Evolutionary conservation across 106 monocot species (phyloP), one percentile per base, ranked within the genome.

Genomic region (Apostasia ramifera): DNA sequence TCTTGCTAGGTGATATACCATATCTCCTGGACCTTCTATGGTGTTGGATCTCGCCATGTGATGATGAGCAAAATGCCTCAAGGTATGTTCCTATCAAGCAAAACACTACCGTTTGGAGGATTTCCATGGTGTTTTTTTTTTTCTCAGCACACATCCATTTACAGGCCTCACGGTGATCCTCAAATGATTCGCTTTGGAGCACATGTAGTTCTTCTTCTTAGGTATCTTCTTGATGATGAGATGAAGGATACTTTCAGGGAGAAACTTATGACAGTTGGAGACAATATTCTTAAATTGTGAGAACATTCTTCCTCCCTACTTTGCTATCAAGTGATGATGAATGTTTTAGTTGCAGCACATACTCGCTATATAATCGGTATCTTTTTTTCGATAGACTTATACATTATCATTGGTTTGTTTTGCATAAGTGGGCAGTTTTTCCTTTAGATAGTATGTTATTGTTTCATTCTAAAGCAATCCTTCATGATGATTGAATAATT

Each of bases 101-200:
- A 44, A 15, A 5, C 6, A 2, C 40, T 44, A 7, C 4, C 8
- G 15, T 44, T 15, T 4, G 54, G 13, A 15, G 46, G 66, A 9
- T 26, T 47, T 37, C 12, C 14, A 38, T 48, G 56, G 40, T 69
- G 3, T 12, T 39, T 3, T 55, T 51, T 3, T 52, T 3, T 56
- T 40, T 47, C 38, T 74, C n/a, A 64, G 57, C 70, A 3, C 0
- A 63, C 56, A 52, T 57, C 51, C 15, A 45, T 78, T 62, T 74
- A 63, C 74, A 98, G 98, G 78, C 90, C 98, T 62, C 73, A 78
- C 73, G 79, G 85, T 77, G 93, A 98, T 76, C 97, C 97, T 65
- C 82, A 98, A 78, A 60, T 98, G 82, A 80, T 93, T 47, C 79
- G 93, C 3, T 98, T 98, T 83, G 89, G 92, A 66, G 98, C 98